Evolutionary conservation across 257 asterid species (phyloP), one percentile per base, ranked within the genome.

Genomic region (Capsicum chinense): DNA sequence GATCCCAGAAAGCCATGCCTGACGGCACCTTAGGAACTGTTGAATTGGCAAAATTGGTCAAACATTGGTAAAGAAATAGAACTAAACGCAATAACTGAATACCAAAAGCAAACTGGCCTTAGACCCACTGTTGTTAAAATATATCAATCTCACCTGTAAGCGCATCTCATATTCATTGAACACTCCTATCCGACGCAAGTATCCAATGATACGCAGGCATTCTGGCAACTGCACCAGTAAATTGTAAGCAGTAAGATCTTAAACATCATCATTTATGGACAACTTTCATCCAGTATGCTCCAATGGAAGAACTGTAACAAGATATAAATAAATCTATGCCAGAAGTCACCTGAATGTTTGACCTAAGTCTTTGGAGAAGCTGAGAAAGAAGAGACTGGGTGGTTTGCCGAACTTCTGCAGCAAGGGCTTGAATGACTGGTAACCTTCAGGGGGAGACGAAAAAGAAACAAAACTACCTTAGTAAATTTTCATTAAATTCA

Each of bases 91-190:
- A 52, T 68, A 67, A 83, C 33, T 52, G 79, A 33, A 68, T 11
- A 17, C 79, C 79, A 60, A 42, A 68, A 9, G 54, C 56, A 7
- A 35, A 56, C n/a, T 67, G 87, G 15, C 63, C 9, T 74, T 50
- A 50, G 21, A 76, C 14, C 62, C 12, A 1, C 1, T 76, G 81
- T 21, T 52, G 47, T 76, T 76, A 11, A 52, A 76, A 52, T 21
- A 54, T 21, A 76, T 76, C 81, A 50, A 52, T 52, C 48, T 76
- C 89, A 94, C 99, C 99, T 93, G 98, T 71, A 97, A 92, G 74
- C 98, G 97, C 97, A 97, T 93, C 89, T 97, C 99, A 86, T 97
- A 95, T 88, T 97, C 97, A 74, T 89, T 95, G 86, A 93, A 97
- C 84, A 93, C 98, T 78, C 99, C 99, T 79, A 97, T 93, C 84